Percentiles rank a stretch among this genome's conserved stretches.
Conservation (phyloP, 805 yeast species). For the Saturnispora halmiae region DNA sequence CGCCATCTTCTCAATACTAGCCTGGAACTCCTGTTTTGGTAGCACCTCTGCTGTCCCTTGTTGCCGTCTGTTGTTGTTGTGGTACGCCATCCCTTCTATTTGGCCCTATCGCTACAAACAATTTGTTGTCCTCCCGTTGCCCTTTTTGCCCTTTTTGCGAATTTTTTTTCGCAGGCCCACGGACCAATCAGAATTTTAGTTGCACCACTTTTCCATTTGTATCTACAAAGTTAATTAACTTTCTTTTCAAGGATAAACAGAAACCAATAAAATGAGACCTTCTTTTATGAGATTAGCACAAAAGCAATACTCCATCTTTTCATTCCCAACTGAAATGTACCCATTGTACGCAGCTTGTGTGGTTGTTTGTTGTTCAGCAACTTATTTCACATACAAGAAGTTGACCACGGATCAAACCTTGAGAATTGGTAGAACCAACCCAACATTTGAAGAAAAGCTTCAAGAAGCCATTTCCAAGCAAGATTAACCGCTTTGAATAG, state of each 20-base stretch:
- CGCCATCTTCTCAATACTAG: conserved; percentile 31
- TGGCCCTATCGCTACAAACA: not conserved
- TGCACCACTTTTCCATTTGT: not conserved
- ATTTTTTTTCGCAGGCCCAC: too few relatives aligned
- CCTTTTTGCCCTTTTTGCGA: not conserved
- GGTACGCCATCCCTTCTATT: not conserved
- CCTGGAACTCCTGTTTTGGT: conserved; percentile 23
- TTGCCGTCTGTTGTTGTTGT: not conserved
- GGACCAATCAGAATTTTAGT: too few relatives aligned
- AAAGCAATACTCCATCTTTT: conserved; percentile 19
- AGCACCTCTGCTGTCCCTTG: conserved; percentile 8
- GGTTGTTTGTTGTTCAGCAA: conserved; percentile 40
- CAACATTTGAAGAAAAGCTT: conserved; percentile 32
- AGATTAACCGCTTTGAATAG: too few relatives aligned
- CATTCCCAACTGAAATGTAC: conserved; percentile 46
- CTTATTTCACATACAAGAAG: conserved; percentile 45
- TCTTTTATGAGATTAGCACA: conserved; percentile 7
- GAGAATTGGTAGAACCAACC: conserved; percentile 41
- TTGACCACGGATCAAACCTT: conserved; percentile 39
- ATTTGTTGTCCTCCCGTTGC: not conserved
- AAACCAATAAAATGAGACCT: conserved; percentile 9
- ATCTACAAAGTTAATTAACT: not conserved
- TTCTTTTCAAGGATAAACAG: too few relatives aligned
- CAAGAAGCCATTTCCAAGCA: conserved; percentile 28
- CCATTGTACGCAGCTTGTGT: conserved; percentile 51